phyloP scores from a whole-genome alignment of 2,329 filamentous ascomycete genomes.

The Fusarium sp. region DNA sequence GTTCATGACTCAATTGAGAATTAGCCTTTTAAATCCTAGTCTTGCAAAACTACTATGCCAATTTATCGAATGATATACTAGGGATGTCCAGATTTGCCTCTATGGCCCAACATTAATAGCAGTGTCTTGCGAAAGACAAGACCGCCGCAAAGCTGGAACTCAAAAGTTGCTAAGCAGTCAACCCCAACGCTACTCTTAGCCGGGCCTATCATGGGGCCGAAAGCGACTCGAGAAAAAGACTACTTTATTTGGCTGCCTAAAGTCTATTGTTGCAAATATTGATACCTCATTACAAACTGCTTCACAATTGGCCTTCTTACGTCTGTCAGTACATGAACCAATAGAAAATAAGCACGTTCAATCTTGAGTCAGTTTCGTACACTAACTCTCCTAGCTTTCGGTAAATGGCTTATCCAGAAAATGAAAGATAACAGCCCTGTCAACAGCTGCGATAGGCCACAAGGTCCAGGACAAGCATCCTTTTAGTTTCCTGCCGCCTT shows the following conservation, averaged over 20 bases:
- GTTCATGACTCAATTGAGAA: no score
- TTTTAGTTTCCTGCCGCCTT: neutral
- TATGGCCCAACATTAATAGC: neutral
- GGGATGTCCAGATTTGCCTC: rapidly evolving
- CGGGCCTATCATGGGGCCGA: neutral
- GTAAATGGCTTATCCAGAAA: neutral
- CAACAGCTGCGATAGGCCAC: rapidly evolving
- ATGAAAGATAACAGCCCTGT: rapidly evolving
- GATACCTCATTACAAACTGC: no score
- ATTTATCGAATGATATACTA: rapidly evolving
- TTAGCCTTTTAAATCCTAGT: no score
- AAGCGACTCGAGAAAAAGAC: no score
- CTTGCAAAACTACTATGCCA: no score
- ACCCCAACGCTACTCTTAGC: neutral
- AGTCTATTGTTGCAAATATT: neutral
- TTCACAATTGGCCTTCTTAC: no score
- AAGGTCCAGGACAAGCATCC: rapidly evolving
- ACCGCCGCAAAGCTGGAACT: no score
- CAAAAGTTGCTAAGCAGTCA: neutral
- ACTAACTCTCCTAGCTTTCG: neutral
- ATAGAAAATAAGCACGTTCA: rapidly evolving
- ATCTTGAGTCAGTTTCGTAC: neutral
- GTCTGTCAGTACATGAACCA: rapidly evolving
- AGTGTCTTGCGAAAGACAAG: neutral
- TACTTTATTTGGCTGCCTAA: neutral